Percentiles rank a stretch among this genome's conserved stretches.
Evolutionary conservation across 805 yeast species (phyloP).

Genomic region (Spencermartinsiella europaea): DNA sequence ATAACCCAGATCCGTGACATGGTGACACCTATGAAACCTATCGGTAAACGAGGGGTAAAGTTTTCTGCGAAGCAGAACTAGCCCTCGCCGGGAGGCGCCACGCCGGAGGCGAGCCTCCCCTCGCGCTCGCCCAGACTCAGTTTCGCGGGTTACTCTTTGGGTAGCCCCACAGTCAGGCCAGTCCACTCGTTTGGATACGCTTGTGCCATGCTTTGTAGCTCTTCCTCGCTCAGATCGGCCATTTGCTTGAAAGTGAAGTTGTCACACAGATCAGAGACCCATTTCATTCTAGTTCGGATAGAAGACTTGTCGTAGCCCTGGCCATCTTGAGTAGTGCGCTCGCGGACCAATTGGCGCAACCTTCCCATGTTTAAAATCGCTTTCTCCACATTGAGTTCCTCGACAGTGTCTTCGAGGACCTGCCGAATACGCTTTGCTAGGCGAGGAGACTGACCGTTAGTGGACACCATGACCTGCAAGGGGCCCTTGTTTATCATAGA

Average conservation of each 20-base stretch:
- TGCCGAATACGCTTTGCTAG: constrained; percentile 59
- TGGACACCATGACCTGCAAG: constrained; percentile 73
- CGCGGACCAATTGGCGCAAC: constrained; percentile 48
- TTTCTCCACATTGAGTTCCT: constrained; percentile 40
- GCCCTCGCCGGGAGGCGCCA: too few relatives aligned
- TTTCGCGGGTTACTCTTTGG: too few relatives aligned
- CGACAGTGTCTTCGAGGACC: constrained; percentile 42
- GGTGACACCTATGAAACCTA: too few relatives aligned
- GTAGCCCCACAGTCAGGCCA: too few relatives aligned
- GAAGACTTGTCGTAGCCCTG: constrained; percentile 22
- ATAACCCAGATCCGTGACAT: too few relatives aligned
- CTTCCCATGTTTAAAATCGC: constrained; percentile 59
- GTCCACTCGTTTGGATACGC: constrained; percentile 16
- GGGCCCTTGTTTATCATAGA: constrained; percentile 68
- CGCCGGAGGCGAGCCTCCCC: too few relatives aligned
- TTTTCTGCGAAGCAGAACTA: too few relatives aligned
- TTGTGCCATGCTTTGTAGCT: constrained; percentile 37
- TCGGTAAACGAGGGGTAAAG: too few relatives aligned
- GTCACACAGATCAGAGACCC: constrained; percentile 66
- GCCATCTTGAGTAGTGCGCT: constrained; percentile 27
- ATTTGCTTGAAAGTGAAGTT: constrained; percentile 52
- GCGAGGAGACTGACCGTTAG: constrained; percentile 79
- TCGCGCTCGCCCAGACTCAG: too few relatives aligned
- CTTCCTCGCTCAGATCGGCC: constrained; percentile 36
- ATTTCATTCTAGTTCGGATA: constrained; percentile 60